These are phyloP conservation scores for Akanthomyces lecanii DNA, from an alignment of 2,329 filamentous ascomycete species.

Conservation along the genomic window DNA sequence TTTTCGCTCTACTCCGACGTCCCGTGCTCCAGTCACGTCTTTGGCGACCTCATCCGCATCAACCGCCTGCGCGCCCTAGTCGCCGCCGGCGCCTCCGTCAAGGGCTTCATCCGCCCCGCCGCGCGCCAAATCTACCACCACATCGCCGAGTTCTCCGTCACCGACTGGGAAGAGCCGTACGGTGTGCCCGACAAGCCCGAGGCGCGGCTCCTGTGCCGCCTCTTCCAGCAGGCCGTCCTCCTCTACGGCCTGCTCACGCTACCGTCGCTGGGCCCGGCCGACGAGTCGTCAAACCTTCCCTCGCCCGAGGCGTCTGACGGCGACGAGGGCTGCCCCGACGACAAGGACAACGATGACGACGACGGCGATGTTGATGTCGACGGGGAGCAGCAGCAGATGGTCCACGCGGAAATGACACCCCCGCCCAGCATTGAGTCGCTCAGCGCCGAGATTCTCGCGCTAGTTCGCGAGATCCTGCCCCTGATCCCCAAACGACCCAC, in stretches of 20 bases:
- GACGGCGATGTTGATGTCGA: neutral
- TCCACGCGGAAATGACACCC: neutral
- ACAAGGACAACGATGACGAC: neutral
- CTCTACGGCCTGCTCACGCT: slow-evolving; percentile 12
- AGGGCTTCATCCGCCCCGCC: neutral
- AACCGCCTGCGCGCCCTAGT: slow-evolving; percentile 11
- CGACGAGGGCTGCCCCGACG: neutral
- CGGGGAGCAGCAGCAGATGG: neutral
- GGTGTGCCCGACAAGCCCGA: slow-evolving; percentile 12
- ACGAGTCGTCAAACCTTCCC: neutral
- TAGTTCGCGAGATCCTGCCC: neutral
- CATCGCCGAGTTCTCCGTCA: slow-evolving; percentile 4
- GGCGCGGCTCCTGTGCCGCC: neutral
- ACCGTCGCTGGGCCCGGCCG: neutral
- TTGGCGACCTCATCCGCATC: slow-evolving; percentile 2
- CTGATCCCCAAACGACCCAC: neutral
- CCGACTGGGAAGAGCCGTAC: slow-evolving; percentile 8
- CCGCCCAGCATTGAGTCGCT: neutral
- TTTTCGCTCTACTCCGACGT: slow-evolving; percentile 4
- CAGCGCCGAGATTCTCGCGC: neutral
- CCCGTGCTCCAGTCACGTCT: slow-evolving; percentile 9
- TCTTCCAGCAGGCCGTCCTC: slow-evolving; percentile 3
- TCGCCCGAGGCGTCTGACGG: neutral
- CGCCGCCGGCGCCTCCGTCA: slow-evolving; percentile 1
- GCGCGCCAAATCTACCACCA: slow-evolving; percentile 8